phyloP scores from a whole-genome alignment of 192 early-diverging fungal genomes.

The Podila clonocystis region DNA sequence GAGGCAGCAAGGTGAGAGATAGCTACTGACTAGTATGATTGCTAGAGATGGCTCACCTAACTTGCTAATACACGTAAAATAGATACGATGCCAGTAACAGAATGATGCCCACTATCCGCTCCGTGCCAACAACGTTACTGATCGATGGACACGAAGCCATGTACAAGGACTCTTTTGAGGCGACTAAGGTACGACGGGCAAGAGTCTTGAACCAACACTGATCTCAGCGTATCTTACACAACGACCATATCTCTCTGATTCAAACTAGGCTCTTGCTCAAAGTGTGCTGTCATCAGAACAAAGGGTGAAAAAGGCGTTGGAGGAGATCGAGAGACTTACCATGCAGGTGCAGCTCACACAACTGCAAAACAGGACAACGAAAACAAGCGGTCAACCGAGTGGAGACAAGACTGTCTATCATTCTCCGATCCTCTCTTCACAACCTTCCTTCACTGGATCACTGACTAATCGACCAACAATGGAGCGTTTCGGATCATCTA shows the following conservation, averaged over 20 bases:
- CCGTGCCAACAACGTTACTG: slow-evolving; percentile 12
- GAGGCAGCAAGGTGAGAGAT: slow-evolving; percentile 24
- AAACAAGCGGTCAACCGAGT: not conserved
- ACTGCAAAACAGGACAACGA: not conserved
- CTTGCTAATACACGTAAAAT: not conserved
- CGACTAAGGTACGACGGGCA: slow-evolving; percentile 19
- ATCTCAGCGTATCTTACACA: not conserved
- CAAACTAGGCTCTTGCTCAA: slow-evolving; percentile 11
- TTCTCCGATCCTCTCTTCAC: not conserved
- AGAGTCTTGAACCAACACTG: not conserved
- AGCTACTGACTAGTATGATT: no score
- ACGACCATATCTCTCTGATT: not conserved
- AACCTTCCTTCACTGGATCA: not conserved
- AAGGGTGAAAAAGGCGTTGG: slow-evolving; percentile 10
- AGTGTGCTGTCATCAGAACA: slow-evolving; percentile 34
- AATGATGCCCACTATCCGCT: slow-evolving; percentile 33
- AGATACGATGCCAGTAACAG: slow-evolving; percentile 27
- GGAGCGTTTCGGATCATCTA: no score
- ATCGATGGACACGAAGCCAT: slow-evolving; percentile 48
- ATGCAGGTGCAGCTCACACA: slow-evolving; percentile 16
- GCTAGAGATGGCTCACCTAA: no score
- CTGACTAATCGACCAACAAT: no score
- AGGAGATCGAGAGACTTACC: slow-evolving; percentile 33
- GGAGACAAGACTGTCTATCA: not conserved
- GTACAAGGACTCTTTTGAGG: slow-evolving; percentile 42